Evolutionary conservation across 148 eudicot species (phyloP), one percentile per base, ranked within the genome.

Genomic region (Arctostaphylos glauca): DNA sequence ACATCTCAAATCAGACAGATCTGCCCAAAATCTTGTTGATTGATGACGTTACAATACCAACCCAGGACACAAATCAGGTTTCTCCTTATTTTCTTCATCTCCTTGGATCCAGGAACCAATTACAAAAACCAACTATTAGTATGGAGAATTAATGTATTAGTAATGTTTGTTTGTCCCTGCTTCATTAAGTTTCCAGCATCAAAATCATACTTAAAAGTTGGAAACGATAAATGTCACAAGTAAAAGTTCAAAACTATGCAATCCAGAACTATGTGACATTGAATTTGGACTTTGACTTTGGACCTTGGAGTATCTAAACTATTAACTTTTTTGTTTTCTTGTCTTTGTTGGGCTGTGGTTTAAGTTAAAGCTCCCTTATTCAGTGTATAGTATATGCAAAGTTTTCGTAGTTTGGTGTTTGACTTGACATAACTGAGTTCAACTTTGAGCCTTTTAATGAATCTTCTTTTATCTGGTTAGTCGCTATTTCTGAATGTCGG

Each of bases 41-140:
- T 81, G 96, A 92, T 84, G 96, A 96, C 44, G 79, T 87, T 23
- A 84, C 87, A 72, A 83, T 89, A 0, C 88, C 86, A 78, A 94
- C 98, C 81, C 92, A 96, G 85, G 99, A 96, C 84, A 96, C 99
- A 13, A 93, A 96, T 84, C 99, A 96, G 98, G 99, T 94, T 87
- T 53, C 5, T 44, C 15, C 5, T 58, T 50, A 43, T 74, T 60
- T 48, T 21, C 54, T 70, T 76, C 23, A 5, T 13, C n/a, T 64
- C 47, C 68, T 74, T 81, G 77, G 19, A 25, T 23, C 44, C 70
- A 58, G 21, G 14, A 50, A 44, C 6, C 21, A 31, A 43, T 41
- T 44, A 15, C 16, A 41, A 31, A 54, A n/a, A 47, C 6, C 14
- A 60, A 71, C 10, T 16, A 13, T 15, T 44, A 43, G 64, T 38